These are phyloP conservation scores for Hanseniaspora taiwanica DNA, from an alignment of 805 yeast genomes.

Conservation along the genomic window DNA sequence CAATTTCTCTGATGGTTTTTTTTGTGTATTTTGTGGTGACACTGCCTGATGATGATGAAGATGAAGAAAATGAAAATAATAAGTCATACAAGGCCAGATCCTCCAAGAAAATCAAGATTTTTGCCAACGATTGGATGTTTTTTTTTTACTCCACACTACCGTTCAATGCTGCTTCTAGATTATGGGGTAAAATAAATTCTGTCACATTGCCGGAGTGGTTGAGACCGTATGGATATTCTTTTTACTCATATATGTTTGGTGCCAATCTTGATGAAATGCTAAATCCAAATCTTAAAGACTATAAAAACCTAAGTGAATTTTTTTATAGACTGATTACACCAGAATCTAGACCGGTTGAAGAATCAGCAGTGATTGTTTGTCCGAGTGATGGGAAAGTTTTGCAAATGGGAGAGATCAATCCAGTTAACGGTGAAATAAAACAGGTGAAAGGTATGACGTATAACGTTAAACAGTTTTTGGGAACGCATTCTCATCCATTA, in stretches of 20 bases:
- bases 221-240: conserved; percentile 64
- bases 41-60: neutral
- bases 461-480: conserved; percentile 76
- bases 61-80: neutral
- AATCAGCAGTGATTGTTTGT: conserved; percentile 51
- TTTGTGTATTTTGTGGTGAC: neutral
- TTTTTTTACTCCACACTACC: conserved; percentile 87
- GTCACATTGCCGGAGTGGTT: conserved; percentile 79
- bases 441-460: conserved; percentile 96
- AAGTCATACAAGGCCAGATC: neutral
- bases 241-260: conserved; percentile 73
- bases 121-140: conserved; percentile 60
- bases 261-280: conserved; percentile 82
- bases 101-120: conserved; percentile 19
- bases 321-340: conserved; percentile 74
- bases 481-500: conserved; percentile 31
- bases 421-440: conserved; percentile 73
- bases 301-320: conserved; percentile 75
- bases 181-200: conserved; percentile 89
- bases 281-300: conserved; percentile 64
- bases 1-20: neutral
- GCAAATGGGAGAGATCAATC: conserved; percentile 61
- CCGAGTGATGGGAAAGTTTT: conserved; percentile 92
- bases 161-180: conserved; percentile 73
- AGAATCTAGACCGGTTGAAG: conserved; percentile 64